phyloP scores from a whole-genome alignment of 768 basidiomycete species.

The Arthromyces matolae region DNA sequence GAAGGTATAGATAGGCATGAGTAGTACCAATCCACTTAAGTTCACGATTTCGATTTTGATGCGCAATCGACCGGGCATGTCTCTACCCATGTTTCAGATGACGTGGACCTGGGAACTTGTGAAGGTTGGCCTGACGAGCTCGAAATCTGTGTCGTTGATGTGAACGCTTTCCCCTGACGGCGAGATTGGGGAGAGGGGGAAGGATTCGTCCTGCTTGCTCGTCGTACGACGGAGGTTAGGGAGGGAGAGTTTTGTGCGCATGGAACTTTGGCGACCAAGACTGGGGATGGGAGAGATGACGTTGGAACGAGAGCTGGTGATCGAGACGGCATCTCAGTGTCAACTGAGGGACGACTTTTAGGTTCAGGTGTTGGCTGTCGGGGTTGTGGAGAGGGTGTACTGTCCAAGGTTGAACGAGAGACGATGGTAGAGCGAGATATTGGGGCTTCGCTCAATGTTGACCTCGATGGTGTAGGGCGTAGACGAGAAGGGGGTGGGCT shows the following conservation, averaged over 20 bases:
- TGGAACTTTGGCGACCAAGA: constrained; percentile 36
- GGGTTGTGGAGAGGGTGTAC: constrained; percentile 5
- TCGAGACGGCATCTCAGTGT: constrained; percentile 24
- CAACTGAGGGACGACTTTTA: constrained; percentile 17
- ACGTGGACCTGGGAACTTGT: constrained; percentile 35
- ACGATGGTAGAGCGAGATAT: constrained; percentile 1
- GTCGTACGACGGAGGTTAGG: constrained; percentile 56
- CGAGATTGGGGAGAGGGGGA: constrained; percentile 19
- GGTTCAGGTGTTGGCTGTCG: constrained; percentile 1
- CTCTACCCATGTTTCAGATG: constrained; percentile 46
- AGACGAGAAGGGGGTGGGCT: constrained; percentile 22
- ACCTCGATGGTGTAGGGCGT: constrained; percentile 24
- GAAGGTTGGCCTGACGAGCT: constrained; percentile 64
- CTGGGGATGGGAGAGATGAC: constrained; percentile 35
- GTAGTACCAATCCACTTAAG: constrained; percentile 82
- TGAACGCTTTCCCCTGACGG: constrained; percentile 46
- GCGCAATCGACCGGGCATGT: constrained; percentile 35
- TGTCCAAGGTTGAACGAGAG: constrained; percentile 6
- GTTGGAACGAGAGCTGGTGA: constrained; percentile 33
- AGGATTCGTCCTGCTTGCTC: constrained; percentile 34
- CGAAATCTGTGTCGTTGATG: constrained; percentile 79
- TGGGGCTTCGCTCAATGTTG: constrained; percentile 16
- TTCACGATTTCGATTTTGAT: constrained; percentile 75
- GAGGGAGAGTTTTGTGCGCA: constrained; percentile 65
- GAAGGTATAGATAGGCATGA: too few species aligned